These are phyloP conservation scores for Hypoxylon trugodes DNA, from an alignment of 495 filamentous ascomycete genomes.

Conservation along the genomic window DNA sequence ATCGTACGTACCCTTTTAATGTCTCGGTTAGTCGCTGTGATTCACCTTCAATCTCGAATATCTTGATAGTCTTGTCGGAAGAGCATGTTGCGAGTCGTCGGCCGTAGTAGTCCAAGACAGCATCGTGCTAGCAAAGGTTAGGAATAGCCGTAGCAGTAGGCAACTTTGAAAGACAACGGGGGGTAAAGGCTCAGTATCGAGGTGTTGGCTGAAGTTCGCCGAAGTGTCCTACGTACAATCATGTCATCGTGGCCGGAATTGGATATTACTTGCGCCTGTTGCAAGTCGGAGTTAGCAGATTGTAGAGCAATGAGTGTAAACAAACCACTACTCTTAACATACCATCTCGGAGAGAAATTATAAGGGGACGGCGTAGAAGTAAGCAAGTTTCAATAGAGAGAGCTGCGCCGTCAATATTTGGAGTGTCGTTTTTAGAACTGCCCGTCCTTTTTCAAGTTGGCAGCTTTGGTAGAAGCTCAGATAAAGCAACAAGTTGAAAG, in stretches of 20 bases:
- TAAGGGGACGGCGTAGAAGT: not conserved
- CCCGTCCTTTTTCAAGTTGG: constrained; percentile 18
- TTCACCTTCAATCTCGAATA: constrained; percentile 97
- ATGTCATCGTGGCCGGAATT: constrained; percentile 98
- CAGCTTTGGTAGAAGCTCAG: constrained; percentile 23
- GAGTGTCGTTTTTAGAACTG: constrained; percentile 1
- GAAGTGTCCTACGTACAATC: constrained; percentile 77
- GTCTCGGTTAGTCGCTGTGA: constrained; percentile 91
- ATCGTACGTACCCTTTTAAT: constrained; percentile 82
- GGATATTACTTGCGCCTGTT: constrained; percentile 78
- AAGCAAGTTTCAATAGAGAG: not conserved
- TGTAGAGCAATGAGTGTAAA: not conserved
- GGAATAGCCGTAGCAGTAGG: not conserved
- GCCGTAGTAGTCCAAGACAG: constrained; percentile 97
- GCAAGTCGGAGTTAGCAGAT: constrained; percentile 30
- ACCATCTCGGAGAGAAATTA: constrained; percentile 36
- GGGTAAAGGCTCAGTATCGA: not conserved
- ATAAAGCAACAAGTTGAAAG: constrained; percentile 30
- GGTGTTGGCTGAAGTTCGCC: not conserved
- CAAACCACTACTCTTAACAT: constrained; percentile 6
- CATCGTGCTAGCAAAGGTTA: constrained; percentile 78
- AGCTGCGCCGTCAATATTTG: not conserved
- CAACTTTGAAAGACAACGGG: not conserved
- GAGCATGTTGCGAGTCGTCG: constrained; percentile 96
- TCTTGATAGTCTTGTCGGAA: constrained; percentile 98